Evolutionary conservation across 1,139 yeast species (phyloP).

Genomic region (Kurtzmaniella quercitrusa): DNA sequence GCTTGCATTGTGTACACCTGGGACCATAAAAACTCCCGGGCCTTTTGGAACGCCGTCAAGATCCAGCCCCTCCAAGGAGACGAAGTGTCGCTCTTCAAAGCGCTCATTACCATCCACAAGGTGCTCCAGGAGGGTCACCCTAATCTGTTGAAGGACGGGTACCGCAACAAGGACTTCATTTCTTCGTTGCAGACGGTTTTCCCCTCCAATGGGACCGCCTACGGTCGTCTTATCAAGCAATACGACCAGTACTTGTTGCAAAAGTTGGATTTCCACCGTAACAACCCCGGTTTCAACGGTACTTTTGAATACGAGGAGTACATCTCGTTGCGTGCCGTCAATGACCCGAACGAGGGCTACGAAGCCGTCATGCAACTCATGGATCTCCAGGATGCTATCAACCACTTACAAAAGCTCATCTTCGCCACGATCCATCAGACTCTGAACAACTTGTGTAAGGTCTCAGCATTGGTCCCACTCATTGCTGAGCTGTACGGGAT

Average conservation of each 20-base stretch:
- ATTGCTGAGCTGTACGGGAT: slow-evolving; percentile 94
- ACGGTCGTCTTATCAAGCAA: slow-evolving; percentile 72
- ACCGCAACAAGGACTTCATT: slow-evolving; percentile 53
- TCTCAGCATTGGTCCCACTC: slow-evolving; percentile 84
- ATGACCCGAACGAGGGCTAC: slow-evolving; percentile 94
- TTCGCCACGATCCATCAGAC: slow-evolving; percentile 70
- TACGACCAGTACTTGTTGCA: slow-evolving; percentile 67
- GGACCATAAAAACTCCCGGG: slow-evolving; percentile 86
- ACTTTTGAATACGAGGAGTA: slow-evolving; percentile 96
- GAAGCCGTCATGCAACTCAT: slow-evolving; percentile 83
- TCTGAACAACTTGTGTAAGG: slow-evolving; percentile 71
- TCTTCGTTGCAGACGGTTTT: slow-evolving; percentile 39
- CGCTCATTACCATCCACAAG: slow-evolving; percentile 84
- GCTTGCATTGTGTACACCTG: slow-evolving; percentile 94
- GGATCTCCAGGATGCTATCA: slow-evolving; percentile 82
- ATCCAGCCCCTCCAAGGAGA: slow-evolving; percentile 76
- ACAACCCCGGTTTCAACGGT: slow-evolving; percentile 88
- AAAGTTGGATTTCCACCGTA: slow-evolving; percentile 78
- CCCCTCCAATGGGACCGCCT: slow-evolving; percentile 45
- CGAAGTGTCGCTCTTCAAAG: slow-evolving; percentile 81
- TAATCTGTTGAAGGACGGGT: slow-evolving; percentile 76
- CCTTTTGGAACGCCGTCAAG: slow-evolving; percentile 84
- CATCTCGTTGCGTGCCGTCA: slow-evolving; percentile 78
- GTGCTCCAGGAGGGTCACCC: slow-evolving; percentile 98
- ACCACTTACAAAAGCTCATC: slow-evolving; percentile 71